Evolutionary conservation across 495 filamentous ascomycete genomes (phyloP), one percentile per base, ranked within the genome.

Genomic region (Annulohypoxylon bovei): DNA sequence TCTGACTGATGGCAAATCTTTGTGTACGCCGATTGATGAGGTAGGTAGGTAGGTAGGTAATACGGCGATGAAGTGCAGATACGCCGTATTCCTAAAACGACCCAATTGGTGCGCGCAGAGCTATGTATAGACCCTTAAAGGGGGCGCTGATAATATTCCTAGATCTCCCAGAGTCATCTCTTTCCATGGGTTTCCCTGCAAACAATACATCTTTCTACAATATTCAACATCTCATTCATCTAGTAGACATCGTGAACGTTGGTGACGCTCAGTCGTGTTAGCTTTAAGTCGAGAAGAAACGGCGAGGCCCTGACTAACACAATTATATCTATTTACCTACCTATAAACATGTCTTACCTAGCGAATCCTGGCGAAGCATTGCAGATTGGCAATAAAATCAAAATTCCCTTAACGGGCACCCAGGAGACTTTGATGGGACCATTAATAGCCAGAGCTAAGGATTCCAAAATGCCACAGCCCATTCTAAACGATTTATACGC

Each of bases 401-500:
- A 63, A 35, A 32, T 75, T 28, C 23, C 47, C 6, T 27, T 75
- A 0, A 75, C 65, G 1, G 72, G 72, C 1, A 18, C 53, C 0
- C 60, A 66, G 32, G 72, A 72, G 57, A 72, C 72, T 1, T 44
- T 69, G 39, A 57, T 75, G 35, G 60, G 49, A 5, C 52, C 64
- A 0, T 42, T 75, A 11, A 46, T 68, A 63, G 59, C 65, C 4
- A 65, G 65, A 53, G 62, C 67, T 7, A 62, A 18, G 27, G 64
- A 72, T 27, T 61, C 67, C 7, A 54, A 20, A 2, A 49, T 49
- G 52, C 57, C 66, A 32, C 20, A 70, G 30, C 49, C 75, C 1
- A 30, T 77, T 18, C 64, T 77, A 14, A 63, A 67, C 28, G 75
- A 77, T 30, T 20, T 20, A 8, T 55, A 59, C 11, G 69, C 75